These are phyloP conservation scores for Calonectria multiphialidica DNA, from an alignment of 2,329 filamentous ascomycete genomes.

Conservation along the genomic window DNA sequence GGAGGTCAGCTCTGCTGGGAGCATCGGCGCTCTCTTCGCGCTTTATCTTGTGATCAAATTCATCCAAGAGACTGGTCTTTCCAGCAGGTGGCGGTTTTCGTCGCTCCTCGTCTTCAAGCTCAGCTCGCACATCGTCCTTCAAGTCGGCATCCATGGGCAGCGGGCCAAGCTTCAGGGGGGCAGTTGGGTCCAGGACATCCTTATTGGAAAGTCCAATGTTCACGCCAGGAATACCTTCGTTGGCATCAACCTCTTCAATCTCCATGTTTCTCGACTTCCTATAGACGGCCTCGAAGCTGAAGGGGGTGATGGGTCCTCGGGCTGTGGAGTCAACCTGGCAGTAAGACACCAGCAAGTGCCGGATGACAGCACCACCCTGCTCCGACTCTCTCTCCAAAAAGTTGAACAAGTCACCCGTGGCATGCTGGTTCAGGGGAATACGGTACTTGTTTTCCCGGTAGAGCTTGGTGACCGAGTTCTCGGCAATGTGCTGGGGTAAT, in stretches of 20 bases:
- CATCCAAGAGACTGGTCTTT: constrained; percentile 81
- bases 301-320: constrained; percentile 73
- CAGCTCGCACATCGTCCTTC: constrained; percentile 86
- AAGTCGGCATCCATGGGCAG: constrained; percentile 87
- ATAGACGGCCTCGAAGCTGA: constrained; percentile 72
- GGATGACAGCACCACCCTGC: constrained; percentile 82
- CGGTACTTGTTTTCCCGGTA: constrained; percentile 92
- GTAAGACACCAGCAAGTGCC: constrained; percentile 75
- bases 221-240: constrained; percentile 73
- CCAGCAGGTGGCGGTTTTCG: constrained; percentile 79
- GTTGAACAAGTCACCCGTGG: constrained; percentile 85
- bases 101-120: constrained; percentile 88
- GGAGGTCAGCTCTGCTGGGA: constrained; percentile 82
- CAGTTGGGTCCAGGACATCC: constrained; percentile 68
- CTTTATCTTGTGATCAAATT: constrained; percentile 90
- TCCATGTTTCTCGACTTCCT: constrained; percentile 70
- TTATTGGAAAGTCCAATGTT: constrained; percentile 73
- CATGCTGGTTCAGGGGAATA: constrained; percentile 87
- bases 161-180: constrained; percentile 80
- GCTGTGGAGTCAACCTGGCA: constrained; percentile 70
- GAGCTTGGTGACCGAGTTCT: constrained; percentile 82
- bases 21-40: constrained; percentile 89
- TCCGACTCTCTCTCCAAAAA: constrained; percentile 90
- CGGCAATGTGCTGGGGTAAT: constrained; percentile 81
- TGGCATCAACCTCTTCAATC: constrained; percentile 72